Evolutionary conservation across 108 stramenopile genomes (phyloP), one percentile per base, ranked within the genome.

Genomic region (Pseudonitzschia pungens): DNA sequence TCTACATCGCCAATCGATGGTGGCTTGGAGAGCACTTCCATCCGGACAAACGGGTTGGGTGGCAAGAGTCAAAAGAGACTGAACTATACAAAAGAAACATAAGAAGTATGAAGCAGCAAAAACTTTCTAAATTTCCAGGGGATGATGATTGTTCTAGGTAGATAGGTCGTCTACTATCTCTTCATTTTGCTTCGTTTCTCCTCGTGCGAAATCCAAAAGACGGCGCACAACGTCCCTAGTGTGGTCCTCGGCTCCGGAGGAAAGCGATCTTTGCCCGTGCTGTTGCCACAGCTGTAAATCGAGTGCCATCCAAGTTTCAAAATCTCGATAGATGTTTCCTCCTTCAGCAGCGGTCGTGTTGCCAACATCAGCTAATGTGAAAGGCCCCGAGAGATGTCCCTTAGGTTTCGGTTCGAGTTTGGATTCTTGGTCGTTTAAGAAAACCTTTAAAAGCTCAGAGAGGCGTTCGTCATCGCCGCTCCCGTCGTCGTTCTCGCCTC

Each of bases 301-400:
- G 16, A 3, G 33, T 41, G 64, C 36, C 14, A 70, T 29, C 69
- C 69, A 70, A 11, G 8, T 22, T 42, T 59, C 42, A 57, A 70
- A 70, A 7, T 59, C 56, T 14, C 14, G 18, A 20, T 56, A 70
- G 29, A 70, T n/a, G 26, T 12, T 9, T 0, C 27, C 69, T 53
- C 20, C 69, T n/a, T n/a, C n/a, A n/a, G n/a, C n/a, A n/a, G n/a
- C n/a, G n/a, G n/a, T n/a, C n/a, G n/a, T n/a, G n/a, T n/a, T n/a
- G n/a, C n/a, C n/a, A n/a, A n/a, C n/a, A n/a, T n/a, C n/a, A n/a
- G n/a, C 69, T 21, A 70, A 56, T 4, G 56, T n/a, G 18, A 33
- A 12, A 11, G 20, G 12, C 43, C 32, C 57, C 57, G 27, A 22
- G 10, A 58, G 24, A 10, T 21, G 57, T 26, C 29, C 26, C 27